Conservation (phyloP, 345 rosid species). For the Salix purpurea region DNA sequence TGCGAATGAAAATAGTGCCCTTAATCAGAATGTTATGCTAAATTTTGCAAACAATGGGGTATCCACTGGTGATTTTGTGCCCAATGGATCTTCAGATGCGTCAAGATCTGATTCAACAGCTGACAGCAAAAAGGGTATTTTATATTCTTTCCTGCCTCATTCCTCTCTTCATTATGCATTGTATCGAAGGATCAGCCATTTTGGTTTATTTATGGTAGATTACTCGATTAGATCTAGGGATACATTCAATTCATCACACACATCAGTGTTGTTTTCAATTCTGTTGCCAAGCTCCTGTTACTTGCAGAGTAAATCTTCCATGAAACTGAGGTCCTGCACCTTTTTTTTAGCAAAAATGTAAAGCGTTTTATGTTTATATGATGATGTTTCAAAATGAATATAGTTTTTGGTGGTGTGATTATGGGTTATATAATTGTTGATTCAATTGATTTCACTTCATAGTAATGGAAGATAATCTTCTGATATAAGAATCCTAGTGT, state of each 20-base stretch:
- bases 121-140: slow-evolving; percentile 48
- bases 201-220: not conserved
- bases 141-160: not conserved
- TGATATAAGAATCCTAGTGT: no score
- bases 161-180: not conserved
- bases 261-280: not conserved
- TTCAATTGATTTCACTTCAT: no score
- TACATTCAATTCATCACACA: not conserved
- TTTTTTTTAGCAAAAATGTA: not conserved
- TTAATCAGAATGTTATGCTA: slow-evolving; percentile 20
- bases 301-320: not conserved
- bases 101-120: slow-evolving; percentile 38
- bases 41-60: slow-evolving; percentile 14
- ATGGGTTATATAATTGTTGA: no score
- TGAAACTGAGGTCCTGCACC: not conserved
- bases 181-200: not conserved
- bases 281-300: not conserved
- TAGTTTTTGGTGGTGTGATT: no score
- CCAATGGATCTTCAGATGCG: slow-evolving; percentile 32
- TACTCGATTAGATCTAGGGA: not conserved
- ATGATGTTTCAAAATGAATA: no score
- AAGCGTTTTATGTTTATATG: not conserved
- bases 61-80: slow-evolving; percentile 2
- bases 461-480: no score
- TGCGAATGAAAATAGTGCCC: slow-evolving; percentile 43